These are phyloP conservation scores for Hypoxylon sp. DNA, from an alignment of 2,329 filamentous ascomycete genomes.

Conservation along the genomic window DNA sequence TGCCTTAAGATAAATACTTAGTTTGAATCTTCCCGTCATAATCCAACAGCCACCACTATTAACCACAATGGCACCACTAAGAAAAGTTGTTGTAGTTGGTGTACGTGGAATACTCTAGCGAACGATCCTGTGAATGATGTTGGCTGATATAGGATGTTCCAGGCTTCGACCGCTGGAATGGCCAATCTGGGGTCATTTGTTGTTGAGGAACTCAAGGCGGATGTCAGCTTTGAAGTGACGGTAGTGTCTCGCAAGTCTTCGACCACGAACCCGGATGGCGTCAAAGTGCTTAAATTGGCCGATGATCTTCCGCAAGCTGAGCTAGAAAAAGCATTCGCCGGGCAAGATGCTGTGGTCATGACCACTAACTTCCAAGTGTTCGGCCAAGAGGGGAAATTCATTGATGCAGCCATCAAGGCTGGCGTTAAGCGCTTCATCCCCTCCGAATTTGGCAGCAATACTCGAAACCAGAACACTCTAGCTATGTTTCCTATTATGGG, in stretches of 20 bases:
- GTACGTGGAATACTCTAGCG: not conserved
- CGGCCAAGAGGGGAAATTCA: constrained; percentile 11
- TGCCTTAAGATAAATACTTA: not conserved
- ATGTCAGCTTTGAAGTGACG: constrained; percentile 10
- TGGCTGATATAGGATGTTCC: not conserved
- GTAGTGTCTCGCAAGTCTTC: constrained; percentile 15
- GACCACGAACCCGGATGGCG: not conserved
- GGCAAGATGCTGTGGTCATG: constrained; percentile 19
- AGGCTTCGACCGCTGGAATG: constrained; percentile 8
- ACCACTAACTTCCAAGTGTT: constrained; percentile 16
- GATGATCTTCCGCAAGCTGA: not conserved
- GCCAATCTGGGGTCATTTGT: constrained; percentile 8
- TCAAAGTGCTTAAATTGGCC: constrained; percentile 14
- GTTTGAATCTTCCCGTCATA: not conserved
- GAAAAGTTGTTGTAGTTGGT: constrained; percentile 4
- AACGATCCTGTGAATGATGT: not conserved
- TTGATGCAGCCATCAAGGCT: constrained; percentile 8
- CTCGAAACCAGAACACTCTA: constrained; percentile 2
- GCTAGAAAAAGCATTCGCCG: constrained; percentile 3
- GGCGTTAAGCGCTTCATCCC: constrained; percentile 14
- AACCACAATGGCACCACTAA: constrained; percentile 4
- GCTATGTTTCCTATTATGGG: constrained; percentile 18
- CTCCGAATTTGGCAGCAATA: constrained; percentile 13
- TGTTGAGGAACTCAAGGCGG: constrained; percentile 9
- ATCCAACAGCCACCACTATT: not conserved